phyloP scores from a whole-genome alignment of 148 eudicot species.

The Silene latifolia region DNA sequence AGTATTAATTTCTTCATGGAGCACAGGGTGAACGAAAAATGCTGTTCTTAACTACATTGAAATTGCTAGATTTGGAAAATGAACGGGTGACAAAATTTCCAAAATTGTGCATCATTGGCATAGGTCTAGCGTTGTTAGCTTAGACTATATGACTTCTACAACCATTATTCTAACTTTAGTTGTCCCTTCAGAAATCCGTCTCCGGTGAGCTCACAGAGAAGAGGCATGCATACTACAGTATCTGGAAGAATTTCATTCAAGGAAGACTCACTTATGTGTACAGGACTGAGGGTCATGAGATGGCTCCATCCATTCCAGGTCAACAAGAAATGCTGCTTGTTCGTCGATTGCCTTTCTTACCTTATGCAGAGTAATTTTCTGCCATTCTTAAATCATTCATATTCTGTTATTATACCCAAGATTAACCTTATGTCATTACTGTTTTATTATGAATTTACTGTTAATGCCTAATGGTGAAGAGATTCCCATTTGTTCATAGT shows the following conservation, averaged over 20 bases:
- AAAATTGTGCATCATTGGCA: background rate
- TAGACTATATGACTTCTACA: background rate
- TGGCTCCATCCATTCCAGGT: slow-evolving; percentile 34
- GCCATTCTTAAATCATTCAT: background rate
- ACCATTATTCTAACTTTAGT: slow-evolving; percentile 1
- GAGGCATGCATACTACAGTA: background rate
- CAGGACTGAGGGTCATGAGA: slow-evolving; percentile 29
- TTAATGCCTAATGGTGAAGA: background rate
- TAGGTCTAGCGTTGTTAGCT: background rate
- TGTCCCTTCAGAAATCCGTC: slow-evolving; percentile 19
- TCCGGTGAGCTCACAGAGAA: slow-evolving; percentile 11
- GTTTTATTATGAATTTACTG: background rate
- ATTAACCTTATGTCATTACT: background rate
- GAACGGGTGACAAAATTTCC: background rate
- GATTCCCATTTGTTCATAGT: background rate
- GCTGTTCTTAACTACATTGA: background rate
- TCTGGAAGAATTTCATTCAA: slow-evolving; percentile 6
- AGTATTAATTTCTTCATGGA: background rate
- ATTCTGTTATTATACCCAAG: background rate
- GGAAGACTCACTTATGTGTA: slow-evolving; percentile 31
- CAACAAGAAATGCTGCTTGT: slow-evolving; percentile 25
- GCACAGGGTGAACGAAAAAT: background rate
- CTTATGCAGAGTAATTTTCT: slow-evolving; percentile 17
- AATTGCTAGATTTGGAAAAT: background rate
- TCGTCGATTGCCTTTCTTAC: slow-evolving; percentile 18